phyloP scores from a whole-genome alignment of 2,329 filamentous ascomycete genomes.

The Fonsecaea pedrosoi region DNA sequence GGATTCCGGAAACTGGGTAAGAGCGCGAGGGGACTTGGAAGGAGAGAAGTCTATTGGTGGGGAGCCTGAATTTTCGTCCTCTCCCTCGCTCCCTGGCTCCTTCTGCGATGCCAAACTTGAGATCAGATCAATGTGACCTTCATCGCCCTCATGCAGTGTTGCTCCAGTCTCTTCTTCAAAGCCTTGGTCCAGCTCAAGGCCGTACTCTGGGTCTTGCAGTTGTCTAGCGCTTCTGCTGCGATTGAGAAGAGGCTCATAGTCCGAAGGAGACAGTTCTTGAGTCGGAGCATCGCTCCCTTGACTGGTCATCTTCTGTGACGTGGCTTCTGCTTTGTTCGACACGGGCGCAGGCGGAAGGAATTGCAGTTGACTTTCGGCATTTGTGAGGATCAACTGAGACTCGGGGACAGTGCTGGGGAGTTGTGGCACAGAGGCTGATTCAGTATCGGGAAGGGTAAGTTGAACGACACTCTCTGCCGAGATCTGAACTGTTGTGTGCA shows the following conservation, averaged over 20 bases:
- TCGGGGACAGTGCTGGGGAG: constrained; percentile 36
- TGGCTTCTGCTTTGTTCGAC: constrained; percentile 8
- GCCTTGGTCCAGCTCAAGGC: neutral
- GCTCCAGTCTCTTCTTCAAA: constrained; percentile 44
- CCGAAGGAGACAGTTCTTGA: constrained; percentile 54
- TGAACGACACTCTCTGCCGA: constrained; percentile 5
- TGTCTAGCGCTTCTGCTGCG: constrained; percentile 46
- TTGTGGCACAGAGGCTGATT: constrained; percentile 33
- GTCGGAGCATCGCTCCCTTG: constrained; percentile 50
- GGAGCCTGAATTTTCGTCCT: constrained; percentile 22
- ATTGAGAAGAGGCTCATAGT: constrained; percentile 50
- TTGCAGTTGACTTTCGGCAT: constrained; percentile 26
- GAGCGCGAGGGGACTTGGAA: constrained; percentile 44
- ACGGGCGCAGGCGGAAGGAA: constrained; percentile 14
- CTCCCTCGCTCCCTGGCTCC: constrained; percentile 11
- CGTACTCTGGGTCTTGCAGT: constrained; percentile 23
- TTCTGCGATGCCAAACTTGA: constrained; percentile 46
- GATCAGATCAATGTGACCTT: constrained; percentile 53
- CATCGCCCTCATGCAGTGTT: constrained; percentile 51
- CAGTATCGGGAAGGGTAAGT: neutral
- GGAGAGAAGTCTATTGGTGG: constrained; percentile 34
- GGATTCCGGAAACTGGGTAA: constrained; percentile 54
- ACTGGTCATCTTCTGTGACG: constrained; percentile 44
- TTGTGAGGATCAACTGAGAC: constrained; percentile 27
- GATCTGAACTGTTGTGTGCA: constrained; percentile 9